phyloP scores from a whole-genome alignment of 495 filamentous ascomycete genomes.

The Penicillium dipodomyicola region DNA sequence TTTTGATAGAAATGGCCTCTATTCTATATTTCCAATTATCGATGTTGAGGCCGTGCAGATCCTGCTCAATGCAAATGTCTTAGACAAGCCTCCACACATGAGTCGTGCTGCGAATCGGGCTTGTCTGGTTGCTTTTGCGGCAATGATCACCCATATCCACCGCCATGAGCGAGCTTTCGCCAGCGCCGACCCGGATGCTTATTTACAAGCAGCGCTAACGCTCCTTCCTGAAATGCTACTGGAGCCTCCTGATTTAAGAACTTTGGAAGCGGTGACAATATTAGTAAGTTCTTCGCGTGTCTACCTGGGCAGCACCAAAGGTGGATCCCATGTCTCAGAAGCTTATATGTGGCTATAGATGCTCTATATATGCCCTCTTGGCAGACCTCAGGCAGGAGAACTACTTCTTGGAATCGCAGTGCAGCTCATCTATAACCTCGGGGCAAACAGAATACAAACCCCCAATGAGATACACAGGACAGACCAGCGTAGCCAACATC shows the following conservation, averaged over 20 bases:
- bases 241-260: constrained; percentile 23
- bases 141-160: constrained; percentile 27
- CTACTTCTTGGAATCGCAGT: constrained; percentile 25
- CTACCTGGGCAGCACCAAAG: background rate
- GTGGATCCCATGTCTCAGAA: background rate
- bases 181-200: constrained; percentile 24
- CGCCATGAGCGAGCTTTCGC: constrained; percentile 24
- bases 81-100: constrained; percentile 12
- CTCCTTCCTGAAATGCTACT: constrained; percentile 25
- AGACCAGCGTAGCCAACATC: constrained; percentile 21
- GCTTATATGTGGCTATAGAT: constrained; percentile 15
- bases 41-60: constrained; percentile 18
- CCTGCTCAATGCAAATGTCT: constrained; percentile 19
- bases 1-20: constrained; percentile 22
- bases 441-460: constrained; percentile 16
- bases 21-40: constrained; percentile 30
- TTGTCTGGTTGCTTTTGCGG: constrained; percentile 29
- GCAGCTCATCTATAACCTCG: constrained; percentile 23
- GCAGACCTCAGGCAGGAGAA: constrained; percentile 23
- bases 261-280: constrained; percentile 26
- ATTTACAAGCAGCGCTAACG: constrained; percentile 22
- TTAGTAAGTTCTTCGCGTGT: constrained; percentile 19
- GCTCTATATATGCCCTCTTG: constrained; percentile 24
- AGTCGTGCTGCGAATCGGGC: constrained; percentile 19
- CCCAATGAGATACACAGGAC: constrained; percentile 3